Evolutionary conservation across 1,139 yeast genomes (phyloP).

Genomic region (Blastobotrys illinoisensis): DNA sequence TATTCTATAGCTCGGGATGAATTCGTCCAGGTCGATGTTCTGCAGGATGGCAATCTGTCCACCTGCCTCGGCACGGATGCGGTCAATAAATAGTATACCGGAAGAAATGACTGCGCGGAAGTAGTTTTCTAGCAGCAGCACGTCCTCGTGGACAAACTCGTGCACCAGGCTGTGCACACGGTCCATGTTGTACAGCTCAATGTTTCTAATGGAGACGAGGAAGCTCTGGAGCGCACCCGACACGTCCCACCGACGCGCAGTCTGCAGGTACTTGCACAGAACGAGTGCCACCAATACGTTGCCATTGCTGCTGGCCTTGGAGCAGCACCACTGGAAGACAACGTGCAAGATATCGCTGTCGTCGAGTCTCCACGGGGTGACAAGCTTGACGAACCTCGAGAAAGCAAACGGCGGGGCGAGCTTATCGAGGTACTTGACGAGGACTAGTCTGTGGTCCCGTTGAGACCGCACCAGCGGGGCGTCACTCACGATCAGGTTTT

Average conservation of each 20-base stretch:
- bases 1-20: constrained; percentile 12
- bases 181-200: constrained; percentile 26
- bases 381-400: constrained; percentile 17
- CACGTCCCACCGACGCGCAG: constrained; percentile 23
- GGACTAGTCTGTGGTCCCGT: constrained; percentile 17
- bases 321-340: constrained; percentile 26
- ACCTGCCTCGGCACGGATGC: constrained; percentile 31
- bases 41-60: constrained; percentile 48
- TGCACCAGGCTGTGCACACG: constrained; percentile 49
- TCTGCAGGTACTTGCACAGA: constrained; percentile 20
- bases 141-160: constrained; percentile 45
- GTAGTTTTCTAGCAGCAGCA: constrained; percentile 61
- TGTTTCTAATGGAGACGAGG: constrained; percentile 22
- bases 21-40: constrained; percentile 35
- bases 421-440: constrained; percentile 22
- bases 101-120: constrained; percentile 75
- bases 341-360: constrained; percentile 20
- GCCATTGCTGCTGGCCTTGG: constrained; percentile 21
- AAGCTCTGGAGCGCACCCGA: constrained; percentile 28
- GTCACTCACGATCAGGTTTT: constrained; percentile 26
- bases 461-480: constrained; percentile 19
- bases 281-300: constrained; percentile 23
- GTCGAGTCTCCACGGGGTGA: constrained; percentile 16
- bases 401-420: constrained; percentile 20
- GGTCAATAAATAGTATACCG: constrained; percentile 56